Conservation (phyloP, 2,329 filamentous ascomycete genomes). For the Calonectria leucothoes region DNA sequence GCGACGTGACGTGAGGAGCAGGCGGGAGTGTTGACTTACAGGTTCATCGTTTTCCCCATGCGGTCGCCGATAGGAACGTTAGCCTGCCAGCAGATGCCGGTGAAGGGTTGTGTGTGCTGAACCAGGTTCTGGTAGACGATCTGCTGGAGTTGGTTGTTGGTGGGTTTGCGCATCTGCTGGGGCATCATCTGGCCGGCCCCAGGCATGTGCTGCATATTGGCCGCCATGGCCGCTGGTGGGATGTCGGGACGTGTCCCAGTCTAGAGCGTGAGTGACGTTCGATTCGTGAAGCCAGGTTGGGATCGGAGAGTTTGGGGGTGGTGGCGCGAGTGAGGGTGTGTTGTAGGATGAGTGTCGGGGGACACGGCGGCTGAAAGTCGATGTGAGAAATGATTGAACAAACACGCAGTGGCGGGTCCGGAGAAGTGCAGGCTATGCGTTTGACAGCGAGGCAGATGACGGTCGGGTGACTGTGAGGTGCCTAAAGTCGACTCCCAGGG, state of each 20-base stretch:
- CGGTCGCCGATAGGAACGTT: constrained; percentile 53
- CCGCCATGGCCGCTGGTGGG: constrained; percentile 65
- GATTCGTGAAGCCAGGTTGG: constrained; percentile 13
- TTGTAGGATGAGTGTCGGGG: not conserved
- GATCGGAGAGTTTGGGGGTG: not conserved
- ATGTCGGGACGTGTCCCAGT: constrained; percentile 35
- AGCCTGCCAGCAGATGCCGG: constrained; percentile 53
- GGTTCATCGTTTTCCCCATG: constrained; percentile 54
- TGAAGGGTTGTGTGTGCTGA: constrained; percentile 46
- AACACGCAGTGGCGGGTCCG: constrained; percentile 16
- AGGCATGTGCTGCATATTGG: constrained; percentile 69
- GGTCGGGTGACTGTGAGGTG: constrained; percentile 42
- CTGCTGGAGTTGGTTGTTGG: constrained; percentile 48
- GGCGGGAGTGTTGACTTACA: constrained; percentile 50
- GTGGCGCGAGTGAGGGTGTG: constrained; percentile 6
- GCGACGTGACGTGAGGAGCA: not conserved
- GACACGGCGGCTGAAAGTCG: not conserved
- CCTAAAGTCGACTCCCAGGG: constrained; percentile 43
- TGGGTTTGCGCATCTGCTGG: constrained; percentile 52
- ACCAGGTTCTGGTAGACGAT: constrained; percentile 55
- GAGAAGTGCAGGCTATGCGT: constrained; percentile 9
- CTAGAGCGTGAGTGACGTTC: constrained; percentile 19
- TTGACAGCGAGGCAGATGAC: constrained; percentile 32
- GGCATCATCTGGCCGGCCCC: constrained; percentile 59
- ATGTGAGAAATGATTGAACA: constrained; percentile 17